Evolutionary conservation across 768 basidiomycete species (phyloP), one percentile per base, ranked within the genome.

Genomic region (Inosperma sp.): DNA sequence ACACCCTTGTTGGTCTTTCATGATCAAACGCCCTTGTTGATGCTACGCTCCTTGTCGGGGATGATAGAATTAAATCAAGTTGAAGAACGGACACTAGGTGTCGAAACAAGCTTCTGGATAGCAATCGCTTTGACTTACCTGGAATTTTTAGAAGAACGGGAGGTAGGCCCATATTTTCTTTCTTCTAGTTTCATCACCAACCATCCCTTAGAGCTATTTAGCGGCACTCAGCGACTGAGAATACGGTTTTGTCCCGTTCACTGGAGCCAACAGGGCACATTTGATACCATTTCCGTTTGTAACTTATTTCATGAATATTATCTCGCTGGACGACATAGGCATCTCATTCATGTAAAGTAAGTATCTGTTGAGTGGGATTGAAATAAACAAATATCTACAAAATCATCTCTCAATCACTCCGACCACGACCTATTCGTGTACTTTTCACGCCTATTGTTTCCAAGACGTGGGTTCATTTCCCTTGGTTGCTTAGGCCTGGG

Each of bases 101-200:
- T 92, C 23, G 85, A 88, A 41, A 77, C 78, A 22, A 82, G 82
- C 47, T 91, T 91, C 61, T 91, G 87, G 83, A 74, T 92, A 37
- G 79, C 86, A 1, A 71, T 87, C 33, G 82, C 82, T 0, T 62
- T 90, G 58, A 82, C 86, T 3, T 92, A 89, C 62, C 65, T 88
- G 10, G 86, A 87, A 52, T 91, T 88, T 59, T 64, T 91, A 58
- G 79, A 78, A 58, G 87, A 90, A 56, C 75, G 86, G 58, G 88
- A 89, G 72, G 89, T 88, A 55, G 53, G 83, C 66, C 7, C 29
- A 27, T 17, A 4, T 22, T 7, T 48, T 10, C 27, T 52, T 37
- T 46, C 40, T 35, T 19, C 33, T 21, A 31, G 23, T 26, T 40
- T 23, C 23, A 23, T 23, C 23, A 27, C n/a, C 6, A 22, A 35